These are phyloP conservation scores for Guillardia theta DNA, from an alignment of 78 protist species.

Conservation along the genomic window DNA sequence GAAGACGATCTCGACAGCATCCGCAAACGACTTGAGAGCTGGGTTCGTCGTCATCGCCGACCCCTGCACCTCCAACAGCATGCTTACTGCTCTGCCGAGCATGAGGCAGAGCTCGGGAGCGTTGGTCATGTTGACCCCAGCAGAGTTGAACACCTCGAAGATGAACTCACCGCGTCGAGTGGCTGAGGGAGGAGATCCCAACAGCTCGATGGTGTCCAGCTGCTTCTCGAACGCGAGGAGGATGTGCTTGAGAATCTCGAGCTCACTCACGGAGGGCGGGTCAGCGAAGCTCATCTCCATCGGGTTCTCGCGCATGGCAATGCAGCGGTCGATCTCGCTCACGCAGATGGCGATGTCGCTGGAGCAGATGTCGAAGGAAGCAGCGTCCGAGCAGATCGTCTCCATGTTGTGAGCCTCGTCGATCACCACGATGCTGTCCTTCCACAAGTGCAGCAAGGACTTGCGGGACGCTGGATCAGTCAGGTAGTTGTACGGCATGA, in stretches of 20 bases:
- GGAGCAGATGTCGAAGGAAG: conserved; percentile 58
- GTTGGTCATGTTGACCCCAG: neutral
- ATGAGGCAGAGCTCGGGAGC: neutral
- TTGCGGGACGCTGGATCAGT: conserved; percentile 74
- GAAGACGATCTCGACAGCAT: neutral
- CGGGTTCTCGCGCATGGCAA: neutral
- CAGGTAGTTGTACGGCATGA: conserved; percentile 97
- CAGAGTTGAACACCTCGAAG: neutral
- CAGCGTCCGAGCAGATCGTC: conserved; percentile 48
- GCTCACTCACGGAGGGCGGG: neutral
- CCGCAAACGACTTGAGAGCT: neutral
- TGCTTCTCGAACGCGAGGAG: neutral
- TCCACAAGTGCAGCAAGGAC: neutral
- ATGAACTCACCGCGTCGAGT: neutral
- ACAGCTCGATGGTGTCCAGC: neutral
- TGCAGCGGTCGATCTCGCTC: neutral
- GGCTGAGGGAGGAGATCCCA: neutral
- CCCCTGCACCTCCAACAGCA: neutral
- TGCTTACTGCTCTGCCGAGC: neutral
- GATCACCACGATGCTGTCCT: conserved; percentile 69
- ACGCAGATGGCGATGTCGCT: neutral
- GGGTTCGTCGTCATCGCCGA: neutral
- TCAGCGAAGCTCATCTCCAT: neutral
- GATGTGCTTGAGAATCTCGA: neutral
- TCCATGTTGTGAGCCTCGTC: conserved; percentile 78